Evolutionary conservation across 2,329 filamentous ascomycete genomes (phyloP).

Genomic region (Aspergillus glaucus): DNA sequence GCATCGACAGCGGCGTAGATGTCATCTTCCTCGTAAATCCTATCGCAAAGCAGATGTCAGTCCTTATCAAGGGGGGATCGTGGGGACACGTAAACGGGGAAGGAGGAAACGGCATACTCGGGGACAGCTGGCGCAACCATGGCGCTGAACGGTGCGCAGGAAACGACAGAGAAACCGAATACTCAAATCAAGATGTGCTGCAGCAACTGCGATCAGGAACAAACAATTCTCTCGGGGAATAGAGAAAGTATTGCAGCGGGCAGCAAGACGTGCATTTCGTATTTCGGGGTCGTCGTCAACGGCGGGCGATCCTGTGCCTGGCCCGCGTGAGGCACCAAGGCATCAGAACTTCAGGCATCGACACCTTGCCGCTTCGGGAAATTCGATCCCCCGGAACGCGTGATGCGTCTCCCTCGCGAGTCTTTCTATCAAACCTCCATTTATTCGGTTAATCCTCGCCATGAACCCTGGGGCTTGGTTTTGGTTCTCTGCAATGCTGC

Average conservation of each 20-base stretch:
- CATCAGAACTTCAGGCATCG: conserved; percentile 3
- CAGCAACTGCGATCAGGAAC: conserved; percentile 1
- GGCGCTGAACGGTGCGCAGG: conserved; percentile 29
- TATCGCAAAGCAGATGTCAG: conserved; percentile 36
- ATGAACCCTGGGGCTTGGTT: not conserved
- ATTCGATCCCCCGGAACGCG: conserved; percentile 12
- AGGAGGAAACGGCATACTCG: conserved; percentile 51
- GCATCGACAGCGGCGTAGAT: conserved; percentile 81
- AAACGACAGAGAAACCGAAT: conserved; percentile 2
- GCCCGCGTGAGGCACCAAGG: conserved; percentile 14
- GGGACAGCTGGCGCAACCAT: conserved; percentile 72
- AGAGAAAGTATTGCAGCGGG: not conserved
- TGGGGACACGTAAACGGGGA: conserved; percentile 24
- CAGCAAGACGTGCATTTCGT: not conserved
- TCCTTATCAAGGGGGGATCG: conserved; percentile 6
- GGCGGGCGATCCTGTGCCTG: conserved; percentile 7
- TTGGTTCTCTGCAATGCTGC: not conserved
- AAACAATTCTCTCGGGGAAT: conserved; percentile 1
- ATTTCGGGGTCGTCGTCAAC: conserved; percentile 12
- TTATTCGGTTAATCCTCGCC: not conserved
- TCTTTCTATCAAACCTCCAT: not conserved
- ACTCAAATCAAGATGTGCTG: not conserved
- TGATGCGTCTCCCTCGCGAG: conserved; percentile 11
- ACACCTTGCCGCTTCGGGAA: conserved; percentile 11
- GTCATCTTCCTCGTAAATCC: conserved; percentile 87